Evolutionary conservation across 2,329 filamentous ascomycete species (phyloP).

Genomic region (Aspergillus glaucus): DNA sequence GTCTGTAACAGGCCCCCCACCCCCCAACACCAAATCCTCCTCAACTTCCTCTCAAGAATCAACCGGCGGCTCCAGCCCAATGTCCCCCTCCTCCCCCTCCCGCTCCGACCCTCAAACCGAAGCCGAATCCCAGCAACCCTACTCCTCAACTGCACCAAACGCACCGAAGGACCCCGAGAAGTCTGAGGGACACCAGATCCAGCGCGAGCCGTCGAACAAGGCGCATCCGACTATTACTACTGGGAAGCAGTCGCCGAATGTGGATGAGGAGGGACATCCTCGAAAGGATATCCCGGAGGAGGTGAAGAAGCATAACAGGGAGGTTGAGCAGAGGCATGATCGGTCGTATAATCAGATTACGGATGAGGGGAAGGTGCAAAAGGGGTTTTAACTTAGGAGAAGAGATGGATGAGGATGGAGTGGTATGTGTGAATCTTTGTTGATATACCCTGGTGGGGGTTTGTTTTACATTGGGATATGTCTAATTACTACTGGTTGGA

Average conservation of each 20-base stretch:
- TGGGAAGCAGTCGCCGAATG: constrained; percentile 23
- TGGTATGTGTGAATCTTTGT: no score
- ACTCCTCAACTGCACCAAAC: constrained; percentile 1
- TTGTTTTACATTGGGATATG: no score
- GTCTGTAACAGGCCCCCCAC: constrained; percentile 12
- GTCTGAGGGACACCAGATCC: constrained; percentile 2
- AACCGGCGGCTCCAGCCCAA: background rate
- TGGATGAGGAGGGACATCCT: constrained; percentile 22
- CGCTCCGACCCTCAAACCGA: background rate
- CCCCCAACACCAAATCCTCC: constrained; percentile 11
- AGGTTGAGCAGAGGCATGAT: constrained; percentile 28
- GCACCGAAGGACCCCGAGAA: background rate
- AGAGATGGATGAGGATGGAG: no score
- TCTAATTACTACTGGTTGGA: no score
- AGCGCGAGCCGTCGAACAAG: constrained; percentile 27
- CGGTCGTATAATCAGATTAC: constrained; percentile 26
- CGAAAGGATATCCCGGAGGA: constrained; percentile 25
- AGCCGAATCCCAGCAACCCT: background rate
- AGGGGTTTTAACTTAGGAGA: constrained; percentile 5
- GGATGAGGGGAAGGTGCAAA: constrained; percentile 18
- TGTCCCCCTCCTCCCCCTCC: background rate
- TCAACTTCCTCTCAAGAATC: background rate
- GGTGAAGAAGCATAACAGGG: constrained; percentile 30
- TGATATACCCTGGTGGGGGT: no score
- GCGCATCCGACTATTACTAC: constrained; percentile 28